phyloP scores from a whole-genome alignment of 2,329 filamentous ascomycete species.

The Verticillium dahliae region DNA sequence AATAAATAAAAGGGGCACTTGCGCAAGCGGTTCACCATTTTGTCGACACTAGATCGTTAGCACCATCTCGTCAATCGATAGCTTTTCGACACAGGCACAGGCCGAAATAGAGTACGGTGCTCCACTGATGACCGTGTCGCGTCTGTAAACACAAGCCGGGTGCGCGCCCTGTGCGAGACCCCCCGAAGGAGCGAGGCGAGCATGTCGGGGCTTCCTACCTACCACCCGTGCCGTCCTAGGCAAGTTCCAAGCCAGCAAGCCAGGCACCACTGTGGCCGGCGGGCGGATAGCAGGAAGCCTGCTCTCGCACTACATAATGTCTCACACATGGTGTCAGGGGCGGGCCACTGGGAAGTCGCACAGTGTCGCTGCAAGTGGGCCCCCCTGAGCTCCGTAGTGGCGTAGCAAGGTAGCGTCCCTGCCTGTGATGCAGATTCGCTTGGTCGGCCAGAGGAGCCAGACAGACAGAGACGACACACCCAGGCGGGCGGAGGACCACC shows the following conservation, averaged over 20 bases:
- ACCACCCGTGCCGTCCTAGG: not conserved
- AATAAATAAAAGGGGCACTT: not conserved
- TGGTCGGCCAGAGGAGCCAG: not conserved
- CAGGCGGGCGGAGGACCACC: not conserved
- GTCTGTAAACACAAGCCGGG: not conserved
- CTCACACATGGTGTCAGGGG: conserved; percentile 3
- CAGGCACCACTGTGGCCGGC: not conserved
- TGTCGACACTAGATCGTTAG: not conserved
- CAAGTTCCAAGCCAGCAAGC: not conserved
- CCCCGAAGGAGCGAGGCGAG: not conserved
- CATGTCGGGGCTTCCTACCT: not conserved
- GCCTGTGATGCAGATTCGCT: conserved; percentile 3
- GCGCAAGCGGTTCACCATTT: not conserved
- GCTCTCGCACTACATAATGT: not conserved
- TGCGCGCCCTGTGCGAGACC: not conserved
- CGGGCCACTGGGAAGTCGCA: not conserved
- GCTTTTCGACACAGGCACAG: not conserved
- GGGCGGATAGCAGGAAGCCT: not conserved
- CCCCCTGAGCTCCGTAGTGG: not conserved
- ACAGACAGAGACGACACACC: not conserved
- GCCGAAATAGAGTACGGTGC: not conserved
- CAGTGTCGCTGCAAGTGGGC: conserved; percentile 1
- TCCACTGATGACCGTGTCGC: not conserved
- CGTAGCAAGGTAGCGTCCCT: not conserved
- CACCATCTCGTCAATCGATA: not conserved